Conservation (phyloP, 2,329 filamentous ascomycete genomes). For the Microsporum canis region DNA sequence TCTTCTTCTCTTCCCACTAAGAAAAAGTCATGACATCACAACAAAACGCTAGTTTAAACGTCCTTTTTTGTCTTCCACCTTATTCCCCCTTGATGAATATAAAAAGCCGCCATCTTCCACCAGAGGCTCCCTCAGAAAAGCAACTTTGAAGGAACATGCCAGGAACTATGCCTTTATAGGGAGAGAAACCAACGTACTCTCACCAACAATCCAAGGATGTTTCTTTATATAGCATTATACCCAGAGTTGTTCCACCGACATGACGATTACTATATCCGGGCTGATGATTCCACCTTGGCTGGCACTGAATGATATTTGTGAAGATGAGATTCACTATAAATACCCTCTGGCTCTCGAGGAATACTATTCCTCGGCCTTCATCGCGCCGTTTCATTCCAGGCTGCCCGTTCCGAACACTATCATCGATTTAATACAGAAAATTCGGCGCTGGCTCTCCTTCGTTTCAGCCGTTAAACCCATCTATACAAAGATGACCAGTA, state of each 20-base stretch:
- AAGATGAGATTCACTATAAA: neutral
- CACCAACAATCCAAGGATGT: neutral
- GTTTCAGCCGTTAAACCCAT: neutral
- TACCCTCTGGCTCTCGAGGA: neutral
- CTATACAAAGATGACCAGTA: neutral
- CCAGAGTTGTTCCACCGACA: neutral
- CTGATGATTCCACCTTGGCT: neutral
- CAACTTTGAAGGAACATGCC: neutral
- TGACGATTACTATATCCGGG: neutral
- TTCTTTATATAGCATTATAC: neutral
- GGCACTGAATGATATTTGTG: neutral
- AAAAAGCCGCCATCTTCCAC: neutral
- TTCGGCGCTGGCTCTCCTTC: neutral
- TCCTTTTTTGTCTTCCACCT: neutral
- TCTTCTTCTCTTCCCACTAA: neutral
- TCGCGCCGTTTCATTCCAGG: neutral
- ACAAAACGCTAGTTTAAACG: neutral
- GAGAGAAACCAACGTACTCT: neutral
- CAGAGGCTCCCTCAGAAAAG: neutral
- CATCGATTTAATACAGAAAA: too few relatives aligned
- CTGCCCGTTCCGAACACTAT: neutral
- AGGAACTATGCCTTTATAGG: neutral
- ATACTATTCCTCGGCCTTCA: neutral
- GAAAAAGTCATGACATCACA: slow-evolving; percentile 11
- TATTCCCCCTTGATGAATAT: neutral